Base-by-base conservation (phyloP, 768 basidiomycete genomes). In the Kwoniella dejecticola region DNA sequence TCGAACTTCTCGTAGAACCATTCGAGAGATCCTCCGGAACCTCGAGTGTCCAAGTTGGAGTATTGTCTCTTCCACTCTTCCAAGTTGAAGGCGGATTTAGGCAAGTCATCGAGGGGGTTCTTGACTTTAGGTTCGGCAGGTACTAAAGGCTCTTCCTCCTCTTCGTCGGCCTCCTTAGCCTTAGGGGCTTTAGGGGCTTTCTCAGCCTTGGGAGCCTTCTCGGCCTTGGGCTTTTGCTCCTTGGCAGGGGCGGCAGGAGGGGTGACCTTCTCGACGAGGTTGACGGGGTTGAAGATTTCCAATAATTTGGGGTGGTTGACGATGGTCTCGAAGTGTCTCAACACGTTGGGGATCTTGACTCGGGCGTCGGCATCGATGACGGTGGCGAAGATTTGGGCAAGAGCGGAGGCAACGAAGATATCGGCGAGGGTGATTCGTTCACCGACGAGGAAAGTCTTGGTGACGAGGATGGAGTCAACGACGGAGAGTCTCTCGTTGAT, bases 1-100 rank as follows among this genome's bases (percentile, higher is more conserved):
- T 97, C 93, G 80, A 85, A 90, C 91, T 96, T 87, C 80, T 91
- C 79, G 83, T 96, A 94, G 86, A 99, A 88, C 96, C 95, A 98
- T 79, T 96, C 91, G 38, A 99, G 72, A 52, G 91, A 80, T 65
- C 90, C 93, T 36, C 89, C 91, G 21, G 56, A 29, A 47, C 56
- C 56, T 56, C 89, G 87, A 38, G 94, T 97, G n/a, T 97, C 93
- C 79, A 88, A 87, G 88, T 97, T 98, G 73, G 93, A 96, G 84
- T 98, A 99, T 44, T 89, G 88, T 45, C 91, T 88, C 80, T 97
- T 97, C 92, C 91, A 96, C 81, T 97, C 92, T 80, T 95, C 76
- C 38, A 80, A 62, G 69, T 76, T 74, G 70, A 77, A 77, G 15
- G 69, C 61, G 10, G 69, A 70, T 60, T 72, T 94, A 69, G 92